Base-by-base conservation (phyloP, 495 filamentous ascomycete species). In the Penicillium desertorum region DNA sequence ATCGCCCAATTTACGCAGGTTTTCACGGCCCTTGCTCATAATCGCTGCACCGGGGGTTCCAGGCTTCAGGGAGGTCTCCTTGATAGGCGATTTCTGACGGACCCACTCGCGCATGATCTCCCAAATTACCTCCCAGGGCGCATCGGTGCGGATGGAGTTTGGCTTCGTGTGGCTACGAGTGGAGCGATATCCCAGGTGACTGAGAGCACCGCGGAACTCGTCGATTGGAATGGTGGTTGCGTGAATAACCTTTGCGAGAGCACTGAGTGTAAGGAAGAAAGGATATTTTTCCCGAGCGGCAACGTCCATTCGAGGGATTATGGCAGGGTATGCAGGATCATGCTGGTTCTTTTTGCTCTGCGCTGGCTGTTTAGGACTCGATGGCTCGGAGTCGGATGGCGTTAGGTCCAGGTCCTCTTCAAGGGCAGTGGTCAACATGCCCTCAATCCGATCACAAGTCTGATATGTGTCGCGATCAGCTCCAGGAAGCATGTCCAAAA, bases 51-150 rank as follows among this genome's bases (percentile, higher is more conserved):
- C 93, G 0, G 89, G 71, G n/a, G 75, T 88, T 19, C 82, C 82
- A 34, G 83, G 76, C 56, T 81, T 86, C n/a, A 96, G 70, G 5
- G 84, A 79, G 1, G 77, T 79, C 45, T 86, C 81, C 60, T 88
- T 95, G 45, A 93, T 75, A 0, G 91, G 90, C 0, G 79, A 72
- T 56, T 85, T 87, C 61, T 94, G 92, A 39, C 86, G 79, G 3
- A 85, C 78, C 93, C 93, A 98, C 73, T 95, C 89, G 34, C 89
- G 80, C 86, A 98, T 96, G 30, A 98, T 79, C 60, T 96, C 88
- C 94, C 94, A 98, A 43, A 98, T 80, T 3, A 90, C 82, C 3
- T 73, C 76, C 91, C 92, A 97, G 0, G 90, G 87, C 11, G 94
- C 94, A 71, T 96, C 86, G 0, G 95, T 98, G 69, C 89, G 90